Base-by-base conservation (phyloP, 164 flowering plant species). In the Chimonanthus praecox region DNA sequence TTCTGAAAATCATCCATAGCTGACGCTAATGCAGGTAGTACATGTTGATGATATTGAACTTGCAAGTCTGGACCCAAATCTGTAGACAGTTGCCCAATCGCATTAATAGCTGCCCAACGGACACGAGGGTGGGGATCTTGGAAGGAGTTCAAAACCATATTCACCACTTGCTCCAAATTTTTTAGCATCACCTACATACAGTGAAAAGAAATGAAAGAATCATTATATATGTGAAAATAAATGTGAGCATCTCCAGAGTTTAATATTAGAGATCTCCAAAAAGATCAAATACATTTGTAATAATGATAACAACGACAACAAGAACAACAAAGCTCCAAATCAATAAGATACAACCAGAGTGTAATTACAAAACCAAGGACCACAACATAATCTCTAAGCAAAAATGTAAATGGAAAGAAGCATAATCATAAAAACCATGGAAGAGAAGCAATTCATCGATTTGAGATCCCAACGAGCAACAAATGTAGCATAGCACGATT, bases 1-100 rank as follows among this genome's bases (percentile, higher is more conserved):
- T 91, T 96, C 78, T 89, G 98, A 80, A 93, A 92, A 76, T 96
- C 98, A 85, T 96, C 99, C 99, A 96, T 94, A 3, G 99, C 90
- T 44, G 83, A 80, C 63, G 92, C 97, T 13, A 96, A 81, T 0
- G 98, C 90, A 48, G 98, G 98, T 47, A 96, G 79, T 68, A 94
- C 97, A 58, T 82, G 82, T 48, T 90, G 93, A 80, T 95, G 99
- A 81, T 86, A 93, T 75, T 91, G 91, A 71, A 86, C 86, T 81
- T 95, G 99, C 82, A 95, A 81, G 74, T 95, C 99, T 58, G 99
- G 99, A 67, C 99, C 99, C 82, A 95, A 83, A 79, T 95, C 99
- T 0, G 99, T 92, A 45, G 99, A 92, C 68, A 95, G 69, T 73
- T 95, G 99, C 49, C 99, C 99, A 80, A 95, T 85, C 64, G 99